A percentile compares a stretch with the other conserved stretches of the same genome.
Conservation (phyloP, 2,329 filamentous ascomycete genomes). For the Gnomoniopsis sp. region DNA sequence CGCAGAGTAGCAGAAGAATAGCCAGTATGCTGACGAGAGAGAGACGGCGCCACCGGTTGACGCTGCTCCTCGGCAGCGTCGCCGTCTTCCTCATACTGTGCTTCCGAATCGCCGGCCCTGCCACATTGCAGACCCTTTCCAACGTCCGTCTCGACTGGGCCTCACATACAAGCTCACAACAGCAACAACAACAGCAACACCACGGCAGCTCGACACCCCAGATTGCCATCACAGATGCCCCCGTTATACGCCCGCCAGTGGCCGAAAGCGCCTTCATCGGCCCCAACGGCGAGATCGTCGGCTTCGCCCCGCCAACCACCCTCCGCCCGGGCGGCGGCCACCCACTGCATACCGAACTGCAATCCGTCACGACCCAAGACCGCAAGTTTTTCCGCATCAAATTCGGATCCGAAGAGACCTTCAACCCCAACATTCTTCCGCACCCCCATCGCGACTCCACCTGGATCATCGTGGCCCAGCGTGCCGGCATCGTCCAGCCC, state of each 20-base stretch:
- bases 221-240: neutral
- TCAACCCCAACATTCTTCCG: slow-evolving; percentile 57
- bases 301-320: slow-evolving; percentile 3
- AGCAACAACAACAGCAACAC: too few species aligned
- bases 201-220: neutral
- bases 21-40: neutral
- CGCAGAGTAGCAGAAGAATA: neutral
- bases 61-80: neutral
- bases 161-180: neutral
- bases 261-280: neutral
- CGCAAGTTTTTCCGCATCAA: slow-evolving; percentile 46
- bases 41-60: neutral
- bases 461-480: slow-evolving; percentile 51
- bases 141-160: slow-evolving; percentile 3
- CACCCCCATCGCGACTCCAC: slow-evolving; percentile 45
- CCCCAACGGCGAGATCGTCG: slow-evolving; percentile 4
- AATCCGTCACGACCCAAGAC: slow-evolving; percentile 43
- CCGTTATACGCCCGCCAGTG: neutral
- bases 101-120: slow-evolving; percentile 7
- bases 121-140: neutral
- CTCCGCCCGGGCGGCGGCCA: slow-evolving; percentile 1
- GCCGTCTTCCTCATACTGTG: slow-evolving; percentile 4
- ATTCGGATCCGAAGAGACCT: slow-evolving; percentile 38
- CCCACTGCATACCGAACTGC: slow-evolving; percentile 35
- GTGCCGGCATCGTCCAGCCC: slow-evolving; percentile 25